phyloP scores from a whole-genome alignment of 208 protist species.

The Trypanosoma congolense region DNA sequence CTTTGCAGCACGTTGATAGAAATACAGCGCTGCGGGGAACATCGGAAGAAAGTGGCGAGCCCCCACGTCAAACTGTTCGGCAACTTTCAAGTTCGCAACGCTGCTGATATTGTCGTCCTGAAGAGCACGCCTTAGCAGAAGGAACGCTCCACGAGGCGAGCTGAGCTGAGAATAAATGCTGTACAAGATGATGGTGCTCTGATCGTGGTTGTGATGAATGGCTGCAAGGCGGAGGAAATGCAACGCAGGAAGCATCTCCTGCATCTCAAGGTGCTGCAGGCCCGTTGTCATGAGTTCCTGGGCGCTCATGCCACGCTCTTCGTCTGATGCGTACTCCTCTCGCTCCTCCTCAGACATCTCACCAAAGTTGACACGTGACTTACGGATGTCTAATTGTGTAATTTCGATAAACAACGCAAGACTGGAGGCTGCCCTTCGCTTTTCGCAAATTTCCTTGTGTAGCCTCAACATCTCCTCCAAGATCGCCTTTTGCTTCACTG shows the following conservation, averaged over 20 bases:
- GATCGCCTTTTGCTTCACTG: conserved; percentile 44
- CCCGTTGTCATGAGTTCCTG: conserved; percentile 70
- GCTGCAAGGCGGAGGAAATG: conserved; percentile 87
- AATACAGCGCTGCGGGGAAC: conserved; percentile 83
- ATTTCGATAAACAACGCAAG: conserved; percentile 65
- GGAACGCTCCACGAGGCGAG: conserved; percentile 57
- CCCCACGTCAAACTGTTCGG: conserved; percentile 83
- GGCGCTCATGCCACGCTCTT: conserved; percentile 59
- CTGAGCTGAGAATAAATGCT: conserved; percentile 75
- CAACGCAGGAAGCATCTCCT: conserved; percentile 57
- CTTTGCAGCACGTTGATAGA: conserved; percentile 85
- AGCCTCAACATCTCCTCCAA: conserved; percentile 70
- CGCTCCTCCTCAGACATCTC: conserved; percentile 49
- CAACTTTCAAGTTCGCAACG: conserved; percentile 64
- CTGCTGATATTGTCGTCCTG: conserved; percentile 63
- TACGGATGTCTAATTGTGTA: conserved; percentile 67
- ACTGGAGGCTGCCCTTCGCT: conserved; percentile 53
- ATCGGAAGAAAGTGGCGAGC: conserved; percentile 78
- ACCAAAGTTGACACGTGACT: conserved; percentile 76
- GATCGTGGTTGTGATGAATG: conserved; percentile 81
- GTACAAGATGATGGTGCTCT: conserved; percentile 74
- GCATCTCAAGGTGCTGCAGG: conserved; percentile 54
- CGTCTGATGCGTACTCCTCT: conserved; percentile 69
- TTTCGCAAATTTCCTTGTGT: conserved; percentile 59
- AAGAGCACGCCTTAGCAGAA: conserved; percentile 74